Evolutionary conservation across 805 yeast species (phyloP), one percentile per base, ranked within the genome.

Genomic region (Wickerhamiella azyma): DNA sequence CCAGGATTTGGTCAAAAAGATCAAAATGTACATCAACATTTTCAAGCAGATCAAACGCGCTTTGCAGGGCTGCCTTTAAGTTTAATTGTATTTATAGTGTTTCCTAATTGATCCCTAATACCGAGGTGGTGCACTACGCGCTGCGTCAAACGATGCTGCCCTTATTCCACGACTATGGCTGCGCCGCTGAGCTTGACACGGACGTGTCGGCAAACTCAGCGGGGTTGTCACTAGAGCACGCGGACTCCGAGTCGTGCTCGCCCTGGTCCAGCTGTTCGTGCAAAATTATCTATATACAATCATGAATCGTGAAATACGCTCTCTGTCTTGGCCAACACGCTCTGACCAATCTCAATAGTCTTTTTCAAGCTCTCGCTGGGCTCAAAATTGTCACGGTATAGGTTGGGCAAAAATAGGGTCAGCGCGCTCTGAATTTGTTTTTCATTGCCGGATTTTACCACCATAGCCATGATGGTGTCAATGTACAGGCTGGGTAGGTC

Each of bases 361-460:
- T 37, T 30, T 16, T 35, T 43, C 37, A 56, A 39, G 2, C 45
- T 46, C 0, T 47, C 50, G 11, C 54, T 49, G 14, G 54, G 36
- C 9, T 30, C 18, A 16, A 53, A 13, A 5, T 39, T 30, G 13
- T 43, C 28, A 5, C 42, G 45, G 10, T 36, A 19, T 7, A 46
- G 18, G 29, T 33, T 26, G 2, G 63, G 63, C 9, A 60, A 39
- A 38, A 46, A 50, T 8, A 50, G 30, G 14, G 54, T 55, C 13
- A 61, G 39, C 18, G 56, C 49, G 29, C 50, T 50, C 11, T 40
- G 33, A 2, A 60, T 54, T 13, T 55, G 59, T 3, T 26, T 43
- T 18, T 41, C 46, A 33, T 58, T 54, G 13, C 65, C 65, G 2
- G 60, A 42, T 19, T 54, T 53, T 2, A 60, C 53, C 3, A 62